These are phyloP conservation scores for Odontarrhena argentea DNA, from an alignment of 345 rosid species.

Conservation along the genomic window DNA sequence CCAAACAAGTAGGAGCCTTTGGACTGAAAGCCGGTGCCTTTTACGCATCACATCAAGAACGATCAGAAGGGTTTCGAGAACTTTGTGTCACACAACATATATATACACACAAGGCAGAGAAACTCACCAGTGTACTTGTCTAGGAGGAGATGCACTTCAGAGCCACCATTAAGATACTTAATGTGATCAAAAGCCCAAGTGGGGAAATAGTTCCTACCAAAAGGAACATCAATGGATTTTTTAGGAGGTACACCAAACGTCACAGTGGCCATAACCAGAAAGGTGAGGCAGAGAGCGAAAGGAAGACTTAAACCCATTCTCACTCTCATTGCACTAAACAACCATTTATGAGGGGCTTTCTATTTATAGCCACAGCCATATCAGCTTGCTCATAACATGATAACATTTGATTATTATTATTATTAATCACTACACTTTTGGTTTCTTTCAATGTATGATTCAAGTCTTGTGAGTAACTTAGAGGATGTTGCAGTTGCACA, in stretches of 20 bases:
- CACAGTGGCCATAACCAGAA: conserved; percentile 49
- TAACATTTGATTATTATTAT: conserved; percentile 12
- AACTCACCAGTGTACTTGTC: conserved; percentile 77
- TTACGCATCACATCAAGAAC: conserved; percentile 8
- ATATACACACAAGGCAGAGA: neutral
- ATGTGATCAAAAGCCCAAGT: conserved; percentile 97
- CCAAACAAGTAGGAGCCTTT: conserved; percentile 83
- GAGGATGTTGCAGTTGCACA: conserved; percentile 36
- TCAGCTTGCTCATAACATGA: neutral
- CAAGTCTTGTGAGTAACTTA: conserved; percentile 26
- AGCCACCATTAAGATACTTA: conserved; percentile 73
- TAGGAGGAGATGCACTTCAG: conserved; percentile 64
- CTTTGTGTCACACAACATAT: neutral
- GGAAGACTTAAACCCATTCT: conserved; percentile 41
- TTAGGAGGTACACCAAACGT: conserved; percentile 60
- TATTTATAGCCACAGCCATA: conserved; percentile 35
- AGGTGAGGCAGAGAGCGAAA: conserved; percentile 40
- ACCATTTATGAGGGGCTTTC: neutral
- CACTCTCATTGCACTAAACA: conserved; percentile 8
- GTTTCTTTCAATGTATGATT: conserved; percentile 19
- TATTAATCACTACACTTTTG: conserved; percentile 6
- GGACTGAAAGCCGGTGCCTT: conserved; percentile 90
- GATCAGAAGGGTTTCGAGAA: neutral
- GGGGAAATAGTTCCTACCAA: conserved; percentile 74
- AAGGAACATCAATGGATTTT: conserved; percentile 63